These are phyloP conservation scores for Penicillium sclerotigenum DNA, from an alignment of 2,329 filamentous ascomycete genomes.

Conservation along the genomic window DNA sequence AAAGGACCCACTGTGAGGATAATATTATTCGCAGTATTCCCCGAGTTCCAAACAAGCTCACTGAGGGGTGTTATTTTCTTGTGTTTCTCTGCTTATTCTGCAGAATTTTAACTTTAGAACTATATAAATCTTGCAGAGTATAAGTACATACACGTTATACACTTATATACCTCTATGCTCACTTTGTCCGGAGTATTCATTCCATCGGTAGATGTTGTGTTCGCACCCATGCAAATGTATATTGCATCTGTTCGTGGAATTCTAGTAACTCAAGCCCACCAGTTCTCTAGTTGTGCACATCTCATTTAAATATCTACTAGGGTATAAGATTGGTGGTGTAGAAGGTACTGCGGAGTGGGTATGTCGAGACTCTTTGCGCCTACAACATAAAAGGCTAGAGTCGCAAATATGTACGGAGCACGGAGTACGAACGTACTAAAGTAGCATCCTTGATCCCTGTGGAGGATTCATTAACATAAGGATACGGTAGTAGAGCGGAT, in stretches of 20 bases:
- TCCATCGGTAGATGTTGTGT: not conserved
- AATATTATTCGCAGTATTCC: slow-evolving; percentile 9
- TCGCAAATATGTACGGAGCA: not conserved
- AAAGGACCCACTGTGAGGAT: slow-evolving; percentile 15
- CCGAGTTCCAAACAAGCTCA: slow-evolving; percentile 13
- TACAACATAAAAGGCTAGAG: not conserved
- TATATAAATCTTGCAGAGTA: not conserved
- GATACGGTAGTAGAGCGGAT: slow-evolving; percentile 10
- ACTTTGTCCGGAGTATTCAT: not conserved
- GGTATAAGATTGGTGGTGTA: slow-evolving; percentile 16
- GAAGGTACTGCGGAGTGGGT: slow-evolving; percentile 9
- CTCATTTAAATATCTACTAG: not conserved
- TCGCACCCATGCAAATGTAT: not conserved
- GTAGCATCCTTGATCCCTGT: slow-evolving; percentile 1
- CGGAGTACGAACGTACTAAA: not conserved
- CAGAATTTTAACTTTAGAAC: not conserved
- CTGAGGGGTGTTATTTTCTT: not conserved
- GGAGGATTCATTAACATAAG: slow-evolving; percentile 14
- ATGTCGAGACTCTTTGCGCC: not conserved
- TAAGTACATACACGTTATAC: no score
- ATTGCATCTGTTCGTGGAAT: not conserved
- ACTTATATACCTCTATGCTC: not conserved
- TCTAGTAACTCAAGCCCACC: slow-evolving; percentile 3
- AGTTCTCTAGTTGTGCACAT: slow-evolving; percentile 7
- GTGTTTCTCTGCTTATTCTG: slow-evolving; percentile 1